Conservation (phyloP, 345 rosid genomes). For the Dipteronia dyeriana region DNA sequence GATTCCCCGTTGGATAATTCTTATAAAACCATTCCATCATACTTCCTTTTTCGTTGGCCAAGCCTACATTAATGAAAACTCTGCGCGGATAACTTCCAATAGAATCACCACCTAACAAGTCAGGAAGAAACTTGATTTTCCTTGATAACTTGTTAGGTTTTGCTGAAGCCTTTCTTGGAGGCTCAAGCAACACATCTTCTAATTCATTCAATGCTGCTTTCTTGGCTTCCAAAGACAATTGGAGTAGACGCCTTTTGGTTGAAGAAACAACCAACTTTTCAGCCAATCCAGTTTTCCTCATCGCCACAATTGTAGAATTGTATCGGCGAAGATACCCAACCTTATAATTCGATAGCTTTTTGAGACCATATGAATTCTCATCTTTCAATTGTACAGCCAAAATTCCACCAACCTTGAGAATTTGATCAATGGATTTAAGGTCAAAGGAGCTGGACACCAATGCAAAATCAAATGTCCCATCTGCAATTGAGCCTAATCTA, state of each 20-base stretch:
- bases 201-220: slow-evolving; percentile 57
- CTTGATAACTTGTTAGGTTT: slow-evolving; percentile 58
- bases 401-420: slow-evolving; percentile 47
- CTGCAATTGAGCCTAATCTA: slow-evolving; percentile 21
- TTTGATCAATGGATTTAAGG: slow-evolving; percentile 33
- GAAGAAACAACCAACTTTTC: neutral
- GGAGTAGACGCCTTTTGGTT: slow-evolving; percentile 28
- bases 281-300: slow-evolving; percentile 32
- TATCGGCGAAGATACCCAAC: slow-evolving; percentile 37
- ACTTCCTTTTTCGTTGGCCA: slow-evolving; percentile 42
- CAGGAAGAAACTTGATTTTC: slow-evolving; percentile 56
- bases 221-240: slow-evolving; percentile 38
- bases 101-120: slow-evolving; percentile 59
- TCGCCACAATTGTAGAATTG: slow-evolving; percentile 38
- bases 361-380: slow-evolving; percentile 24
- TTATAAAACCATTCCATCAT: slow-evolving; percentile 58
- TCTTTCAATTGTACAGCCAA: slow-evolving; percentile 33
- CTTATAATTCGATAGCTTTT: slow-evolving; percentile 36
- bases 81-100: slow-evolving; percentile 62
- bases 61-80: slow-evolving; percentile 63
- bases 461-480: slow-evolving; percentile 43
- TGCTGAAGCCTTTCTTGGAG: slow-evolving; percentile 66
- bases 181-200: slow-evolving; percentile 78
- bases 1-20: slow-evolving; percentile 68
- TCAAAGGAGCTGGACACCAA: slow-evolving; percentile 33